Base-by-base conservation (phyloP, 2,329 filamentous ascomycete genomes). In the Alternaria metachromatica region DNA sequence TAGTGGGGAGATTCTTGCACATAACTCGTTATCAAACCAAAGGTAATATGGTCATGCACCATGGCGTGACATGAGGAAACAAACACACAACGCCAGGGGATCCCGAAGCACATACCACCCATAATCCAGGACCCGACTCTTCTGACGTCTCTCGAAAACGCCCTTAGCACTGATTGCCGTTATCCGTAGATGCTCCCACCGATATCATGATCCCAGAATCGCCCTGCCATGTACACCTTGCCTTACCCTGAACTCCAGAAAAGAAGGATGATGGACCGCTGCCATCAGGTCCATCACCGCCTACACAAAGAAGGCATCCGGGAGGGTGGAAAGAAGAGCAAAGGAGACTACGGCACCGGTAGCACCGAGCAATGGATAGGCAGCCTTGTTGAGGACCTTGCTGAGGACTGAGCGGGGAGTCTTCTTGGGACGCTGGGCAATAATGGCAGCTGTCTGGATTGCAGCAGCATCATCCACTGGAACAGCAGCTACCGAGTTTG, bases 231-330 rank as follows among this genome's bases (percentile, higher is more conserved):
- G 37, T 60, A 56, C 61, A 41, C 57, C 57, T 51, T 45, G 11
- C 37, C n/a, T 41, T 41, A 18, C 15, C n/a, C n/a, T 41, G n/a
- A 18, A 41, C 37, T 6, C 37, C 37, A 8, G n/a, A 41, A 41
- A 43, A 56, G 41, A 37, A 49, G 37, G n/a, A 37, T 13, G 46
- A 30, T n/a, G 13, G 13, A 26, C 23, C 15, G 41, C 28, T 21
- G 13, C 26, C 18, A 18, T 25, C 12, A 11, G 3, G n/a, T 10
- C n/a, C 18, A 3, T 28, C n/a, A 9, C n/a, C 3, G 30, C 54
- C 15, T 63, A 66, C 6, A 55, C 62, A 30, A 73, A 73, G 59
- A 73, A 72, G 33, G 64, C 66, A 33, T 73, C 70, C 8, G 71
- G 71, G 18, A 73, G 66, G 53, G 63, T 63, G 13, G 71, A 67